Conservation (phyloP, 2,329 filamentous ascomycete genomes). For the Colletotrichum chrysophilum region DNA sequence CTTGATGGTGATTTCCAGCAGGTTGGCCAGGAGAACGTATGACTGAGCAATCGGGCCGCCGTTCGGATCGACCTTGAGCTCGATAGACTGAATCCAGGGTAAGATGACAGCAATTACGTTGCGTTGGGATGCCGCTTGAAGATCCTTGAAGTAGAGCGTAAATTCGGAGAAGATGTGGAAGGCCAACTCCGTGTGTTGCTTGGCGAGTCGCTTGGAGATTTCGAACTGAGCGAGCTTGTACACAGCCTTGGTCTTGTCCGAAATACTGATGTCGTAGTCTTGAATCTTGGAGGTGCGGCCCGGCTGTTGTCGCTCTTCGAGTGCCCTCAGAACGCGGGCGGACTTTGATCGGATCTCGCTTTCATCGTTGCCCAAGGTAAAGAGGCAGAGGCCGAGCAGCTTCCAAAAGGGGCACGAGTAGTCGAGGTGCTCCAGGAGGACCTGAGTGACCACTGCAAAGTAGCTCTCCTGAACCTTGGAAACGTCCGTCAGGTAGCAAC, state of each 20-base stretch:
- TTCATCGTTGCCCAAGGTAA: conserved; percentile 90
- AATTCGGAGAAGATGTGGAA: conserved; percentile 98
- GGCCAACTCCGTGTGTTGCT: conserved; percentile 86
- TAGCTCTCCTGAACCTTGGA: conserved; percentile 92
- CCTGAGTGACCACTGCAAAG: conserved; percentile 88
- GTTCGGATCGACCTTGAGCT: conserved; percentile 89
- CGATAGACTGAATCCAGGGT: conserved; percentile 95
- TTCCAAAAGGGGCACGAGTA: conserved; percentile 91
- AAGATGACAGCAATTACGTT: conserved; percentile 95
- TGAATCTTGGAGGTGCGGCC: conserved; percentile 84
- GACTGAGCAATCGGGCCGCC: conserved; percentile 90
- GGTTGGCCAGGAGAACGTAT: conserved; percentile 92
- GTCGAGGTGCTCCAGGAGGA: conserved; percentile 82
- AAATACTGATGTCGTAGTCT: conserved; percentile 97
- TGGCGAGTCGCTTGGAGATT: conserved; percentile 87
- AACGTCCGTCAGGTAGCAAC: conserved; percentile 84
- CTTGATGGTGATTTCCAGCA: conserved; percentile 95
- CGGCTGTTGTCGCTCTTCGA: conserved; percentile 81
- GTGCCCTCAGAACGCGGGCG: conserved; percentile 75
- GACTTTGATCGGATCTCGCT: conserved; percentile 90
- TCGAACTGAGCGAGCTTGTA: conserved; percentile 98
- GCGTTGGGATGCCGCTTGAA: conserved; percentile 82
- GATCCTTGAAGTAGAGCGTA: conserved; percentile 87
- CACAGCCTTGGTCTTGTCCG: conserved; percentile 96
- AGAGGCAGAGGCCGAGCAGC: conserved; percentile 84